phyloP scores from a whole-genome alignment of 1,284 basidiomycete genomes.

The Inonotus obliquus region DNA sequence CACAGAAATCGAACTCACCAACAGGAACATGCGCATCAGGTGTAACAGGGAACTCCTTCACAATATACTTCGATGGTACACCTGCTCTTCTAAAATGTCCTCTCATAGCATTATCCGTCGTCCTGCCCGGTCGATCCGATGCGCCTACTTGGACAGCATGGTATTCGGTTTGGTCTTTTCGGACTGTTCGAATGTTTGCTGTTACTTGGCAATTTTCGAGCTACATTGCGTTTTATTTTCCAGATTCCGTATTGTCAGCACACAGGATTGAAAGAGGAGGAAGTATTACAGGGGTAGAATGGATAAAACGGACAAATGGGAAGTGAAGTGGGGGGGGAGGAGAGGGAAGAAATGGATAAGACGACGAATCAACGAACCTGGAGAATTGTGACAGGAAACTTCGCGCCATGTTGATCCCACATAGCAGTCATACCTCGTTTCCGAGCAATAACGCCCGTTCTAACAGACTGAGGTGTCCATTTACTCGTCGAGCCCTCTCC shows the following conservation, averaged over 20 bases:
- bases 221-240: too few species aligned
- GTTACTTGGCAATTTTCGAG: constrained; percentile 84
- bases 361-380: constrained; percentile 72
- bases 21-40: constrained; percentile 87
- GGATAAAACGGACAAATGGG: background rate
- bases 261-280: too few species aligned
- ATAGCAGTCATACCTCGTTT: constrained; percentile 96
- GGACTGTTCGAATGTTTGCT: constrained; percentile 61
- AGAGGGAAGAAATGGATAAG: constrained; percentile 16
- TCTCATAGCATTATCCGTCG: constrained; percentile 67
- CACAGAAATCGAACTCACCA: constrained; percentile 45
- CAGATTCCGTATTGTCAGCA: too few species aligned
- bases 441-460: constrained; percentile 92
- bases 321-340: too few species aligned
- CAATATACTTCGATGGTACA: constrained; percentile 81
- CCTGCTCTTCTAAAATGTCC: constrained; percentile 87
- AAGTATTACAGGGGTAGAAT: too few species aligned
- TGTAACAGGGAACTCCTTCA: constrained; percentile 89
- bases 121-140: constrained; percentile 63
- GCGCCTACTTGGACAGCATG: constrained; percentile 86
- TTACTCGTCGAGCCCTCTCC: constrained; percentile 30
- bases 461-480: constrained; percentile 86
- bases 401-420: constrained; percentile 87
- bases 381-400: constrained; percentile 90
- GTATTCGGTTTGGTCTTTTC: constrained; percentile 66